Evolutionary conservation across 129 eudicot species (phyloP).

Genomic region (Rutidosis leptorrhynchoides): DNA sequence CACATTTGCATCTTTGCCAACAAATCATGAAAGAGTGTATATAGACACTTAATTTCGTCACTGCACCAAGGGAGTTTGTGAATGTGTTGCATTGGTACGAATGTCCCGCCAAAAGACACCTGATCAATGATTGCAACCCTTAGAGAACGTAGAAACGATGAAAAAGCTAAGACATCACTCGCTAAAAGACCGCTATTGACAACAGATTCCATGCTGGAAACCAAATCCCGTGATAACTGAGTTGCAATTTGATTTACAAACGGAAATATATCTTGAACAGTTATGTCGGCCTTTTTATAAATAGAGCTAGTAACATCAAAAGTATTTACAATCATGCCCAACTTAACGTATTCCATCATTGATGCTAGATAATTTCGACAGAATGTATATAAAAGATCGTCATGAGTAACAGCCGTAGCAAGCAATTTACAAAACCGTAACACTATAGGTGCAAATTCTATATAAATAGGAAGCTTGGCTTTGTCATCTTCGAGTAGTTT

Average conservation of each 20-base stretch:
- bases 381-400: conserved; percentile 44
- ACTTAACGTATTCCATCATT: conserved; percentile 37
- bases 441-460: conserved; percentile 42
- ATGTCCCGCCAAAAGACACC: neutral
- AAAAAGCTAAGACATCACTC: neutral
- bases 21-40: neutral
- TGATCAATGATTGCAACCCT: neutral
- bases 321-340: conserved; percentile 12
- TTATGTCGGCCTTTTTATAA: neutral
- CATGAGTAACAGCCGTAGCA: conserved; percentile 18
- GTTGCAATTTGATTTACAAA: neutral
- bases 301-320: neutral
- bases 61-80: neutral
- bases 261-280: neutral
- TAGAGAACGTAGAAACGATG: neutral
- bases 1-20: neutral
- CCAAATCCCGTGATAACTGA: neutral
- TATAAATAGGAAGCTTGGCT: conserved; percentile 11
- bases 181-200: neutral
- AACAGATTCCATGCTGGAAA: conserved; percentile 16
- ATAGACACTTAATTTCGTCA: neutral
- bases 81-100: neutral
- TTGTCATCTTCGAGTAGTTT: neutral
- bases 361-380: conserved; percentile 59
- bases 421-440: conserved; percentile 74